phyloP scores from a whole-genome alignment of 2,329 filamentous ascomycete species.

The Aspergillus caelatus region DNA sequence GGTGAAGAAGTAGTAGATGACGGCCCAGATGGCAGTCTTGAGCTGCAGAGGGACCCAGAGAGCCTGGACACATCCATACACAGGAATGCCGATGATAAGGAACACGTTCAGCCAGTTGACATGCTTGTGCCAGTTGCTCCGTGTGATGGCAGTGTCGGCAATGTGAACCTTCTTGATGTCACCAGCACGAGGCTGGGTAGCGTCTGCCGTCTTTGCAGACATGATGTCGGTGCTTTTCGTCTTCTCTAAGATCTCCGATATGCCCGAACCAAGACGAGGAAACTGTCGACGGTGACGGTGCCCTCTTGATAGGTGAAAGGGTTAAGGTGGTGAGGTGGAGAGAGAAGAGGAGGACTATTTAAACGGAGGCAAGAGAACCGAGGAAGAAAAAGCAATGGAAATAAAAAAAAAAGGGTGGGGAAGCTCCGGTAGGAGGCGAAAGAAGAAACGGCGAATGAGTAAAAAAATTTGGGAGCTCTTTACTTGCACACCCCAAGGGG shows the following conservation, averaged over 20 bases:
- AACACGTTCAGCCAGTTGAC: constrained; percentile 90
- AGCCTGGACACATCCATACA: constrained; percentile 71
- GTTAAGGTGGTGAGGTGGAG: constrained; percentile 12
- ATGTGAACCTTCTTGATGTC: constrained; percentile 77
- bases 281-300: constrained; percentile 5
- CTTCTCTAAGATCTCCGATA: constrained; percentile 4
- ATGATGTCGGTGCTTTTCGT: constrained; percentile 27
- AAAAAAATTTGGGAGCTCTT: constrained; percentile 6
- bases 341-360: constrained; percentile 13
- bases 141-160: constrained; percentile 77
- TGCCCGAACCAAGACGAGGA: background rate
- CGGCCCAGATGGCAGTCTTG: constrained; percentile 73
- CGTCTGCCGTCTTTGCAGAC: constrained; percentile 39
- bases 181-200: constrained; percentile 34
- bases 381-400: constrained; percentile 13
- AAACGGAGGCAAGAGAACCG: constrained; percentile 12
- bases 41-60: constrained; percentile 76
- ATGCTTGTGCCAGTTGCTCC: constrained; percentile 85
- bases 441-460: background rate
- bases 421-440: constrained; percentile 5
- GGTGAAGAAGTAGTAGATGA: constrained; percentile 82
- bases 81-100: constrained; percentile 76
- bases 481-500: constrained; percentile 11
- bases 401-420: constrained; percentile 4
- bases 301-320: background rate